Evolutionary conservation across 208 protist species (phyloP), one percentile per base, ranked within the genome.

Genomic region (Trypanosoma vivax): DNA sequence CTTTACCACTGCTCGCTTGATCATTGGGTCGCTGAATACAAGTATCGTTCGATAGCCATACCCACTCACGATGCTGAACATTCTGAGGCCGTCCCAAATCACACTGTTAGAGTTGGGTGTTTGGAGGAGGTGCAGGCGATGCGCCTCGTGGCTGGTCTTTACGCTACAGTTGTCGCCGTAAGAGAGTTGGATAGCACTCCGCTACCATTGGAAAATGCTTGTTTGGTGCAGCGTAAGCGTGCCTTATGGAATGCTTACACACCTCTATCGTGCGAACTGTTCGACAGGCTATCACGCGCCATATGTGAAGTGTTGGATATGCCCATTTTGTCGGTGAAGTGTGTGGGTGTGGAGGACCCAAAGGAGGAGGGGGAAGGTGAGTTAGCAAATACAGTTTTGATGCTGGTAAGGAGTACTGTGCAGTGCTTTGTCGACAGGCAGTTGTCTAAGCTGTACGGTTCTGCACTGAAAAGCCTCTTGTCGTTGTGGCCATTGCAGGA

Each of bases 121-220:
- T 24, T 24, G 4, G 13, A 29, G 6, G 48, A 52, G 25, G 29
- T 52, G 37, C 39, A 39, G 6, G 27, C 49, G 28, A 21, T 39
- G 21, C 40, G 52, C 40, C 30, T 58, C 19, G 30, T 58, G 21
- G 19, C 47, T 25, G 37, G 40, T 29, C 25, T 58, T 1, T 58
- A 58, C 49, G 52, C 40, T 6, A 39, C 28, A 3, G 31, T 58
- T 47, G 52, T 49, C 19, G 24, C 52, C 38, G 38, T 27, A 34
- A 13, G 19, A 2, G 3, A 9, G 11, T 27, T 58, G n/a, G 52
- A 40, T 16, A 47, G 39, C 3, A 24, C 1, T 30, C n/a, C 28
- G 18, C 3, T 34, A 49, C n/a, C n/a, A n/a, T n/a, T n/a, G n/a
- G 9, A 58, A 24, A 7, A 24, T 13, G 50, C 30, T 46, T 10